These are phyloP conservation scores for Mortierella polycephala DNA, from an alignment of 371 early-diverging fungal genomes.

Conservation along the genomic window DNA sequence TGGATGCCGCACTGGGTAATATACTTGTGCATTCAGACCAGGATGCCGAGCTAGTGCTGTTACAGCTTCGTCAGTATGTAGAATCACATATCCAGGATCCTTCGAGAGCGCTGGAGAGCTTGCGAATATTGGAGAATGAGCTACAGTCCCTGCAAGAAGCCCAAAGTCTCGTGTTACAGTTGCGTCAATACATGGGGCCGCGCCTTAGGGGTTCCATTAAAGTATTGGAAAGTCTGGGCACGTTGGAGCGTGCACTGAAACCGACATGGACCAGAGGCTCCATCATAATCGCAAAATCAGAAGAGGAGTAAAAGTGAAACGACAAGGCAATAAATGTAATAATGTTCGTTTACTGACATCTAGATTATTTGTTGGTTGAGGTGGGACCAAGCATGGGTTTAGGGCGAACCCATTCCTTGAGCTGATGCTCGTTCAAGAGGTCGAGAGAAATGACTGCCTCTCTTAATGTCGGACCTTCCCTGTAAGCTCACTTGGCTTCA, in stretches of 20 bases:
- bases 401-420: slow-evolving; percentile 91
- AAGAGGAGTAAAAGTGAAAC: neutral
- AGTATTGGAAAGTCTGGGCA: too few relatives aligned
- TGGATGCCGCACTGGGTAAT: neutral
- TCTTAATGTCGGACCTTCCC: slow-evolving; percentile 78
- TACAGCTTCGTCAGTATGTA: slow-evolving; percentile 23
- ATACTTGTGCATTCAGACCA: slow-evolving; percentile 8
- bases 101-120: slow-evolving; percentile 12
- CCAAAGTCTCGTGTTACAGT: too few relatives aligned
- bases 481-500: slow-evolving; percentile 94
- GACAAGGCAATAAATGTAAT: too few relatives aligned
- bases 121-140: slow-evolving; percentile 17
- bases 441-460: slow-evolving; percentile 88
- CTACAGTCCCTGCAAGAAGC: neutral
- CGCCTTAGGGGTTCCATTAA: too few relatives aligned
- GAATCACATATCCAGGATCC: slow-evolving; percentile 11
- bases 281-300: too few relatives aligned
- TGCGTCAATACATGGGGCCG: too few relatives aligned
- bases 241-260: too few relatives aligned
- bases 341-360: neutral
- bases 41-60: slow-evolving; percentile 12
- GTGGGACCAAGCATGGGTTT: slow-evolving; percentile 84
- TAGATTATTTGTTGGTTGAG: slow-evolving; percentile 28
- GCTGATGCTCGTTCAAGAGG: slow-evolving; percentile 84
- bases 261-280: too few relatives aligned